Evolutionary conservation across 306 rosid genomes (phyloP).

Genomic region (Argentina anserina): DNA sequence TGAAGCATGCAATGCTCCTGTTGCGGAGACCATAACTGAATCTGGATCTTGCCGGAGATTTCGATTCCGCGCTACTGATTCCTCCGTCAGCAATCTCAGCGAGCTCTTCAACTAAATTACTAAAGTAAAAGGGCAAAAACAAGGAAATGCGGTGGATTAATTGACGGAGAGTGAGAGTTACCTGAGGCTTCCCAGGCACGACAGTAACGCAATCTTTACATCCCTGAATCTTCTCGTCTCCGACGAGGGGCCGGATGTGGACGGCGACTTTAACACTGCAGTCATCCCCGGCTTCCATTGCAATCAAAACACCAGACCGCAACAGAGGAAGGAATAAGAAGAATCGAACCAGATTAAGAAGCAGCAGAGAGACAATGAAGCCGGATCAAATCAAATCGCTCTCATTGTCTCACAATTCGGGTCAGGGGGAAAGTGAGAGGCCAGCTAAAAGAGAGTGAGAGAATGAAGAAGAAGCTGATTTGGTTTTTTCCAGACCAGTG

Average conservation of each 20-base stretch:
- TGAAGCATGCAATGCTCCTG: background rate
- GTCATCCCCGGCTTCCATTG: constrained; percentile 78
- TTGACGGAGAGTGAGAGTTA: constrained; percentile 24
- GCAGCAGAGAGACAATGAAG: constrained; percentile 7
- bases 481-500: too few species aligned
- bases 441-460: constrained; percentile 16
- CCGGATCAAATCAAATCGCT: constrained; percentile 38
- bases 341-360: background rate
- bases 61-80: background rate
- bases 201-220: constrained; percentile 97
- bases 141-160: background rate
- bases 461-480: constrained; percentile 5
- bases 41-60: constrained; percentile 37
- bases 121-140: background rate
- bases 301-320: background rate
- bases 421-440: constrained; percentile 28
- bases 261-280: constrained; percentile 97
- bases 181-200: constrained; percentile 95
- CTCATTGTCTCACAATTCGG: constrained; percentile 32
- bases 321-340: background rate
- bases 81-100: too few species aligned
- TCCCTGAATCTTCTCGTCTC: constrained; percentile 89
- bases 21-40: constrained; percentile 23
- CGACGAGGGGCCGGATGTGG: constrained; percentile 87
- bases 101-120: background rate